Conservation (phyloP, 805 yeast genomes). For the Metschnikowia drakensbergensis region DNA sequence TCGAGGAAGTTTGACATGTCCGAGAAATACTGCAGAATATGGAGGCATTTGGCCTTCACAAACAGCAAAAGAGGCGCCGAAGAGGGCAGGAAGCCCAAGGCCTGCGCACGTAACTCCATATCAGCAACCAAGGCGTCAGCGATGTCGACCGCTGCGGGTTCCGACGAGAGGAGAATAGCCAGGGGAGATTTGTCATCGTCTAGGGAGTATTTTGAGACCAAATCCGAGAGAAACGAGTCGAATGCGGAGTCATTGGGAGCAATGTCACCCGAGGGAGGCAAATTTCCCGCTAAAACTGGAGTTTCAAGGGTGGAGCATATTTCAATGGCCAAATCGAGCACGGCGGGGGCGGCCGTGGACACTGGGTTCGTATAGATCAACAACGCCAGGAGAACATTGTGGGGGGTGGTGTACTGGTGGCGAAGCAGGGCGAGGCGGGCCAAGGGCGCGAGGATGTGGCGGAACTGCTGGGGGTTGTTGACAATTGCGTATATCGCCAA, state of each 20-base stretch:
- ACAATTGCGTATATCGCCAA: slow-evolving; percentile 6
- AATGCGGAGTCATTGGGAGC: not conserved
- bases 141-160: not conserved
- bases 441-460: slow-evolving; percentile 5
- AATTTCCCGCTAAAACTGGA: not conserved
- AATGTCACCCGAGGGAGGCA: too few species aligned
- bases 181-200: not conserved
- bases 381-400: slow-evolving; percentile 10
- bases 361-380: slow-evolving; percentile 13
- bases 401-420: slow-evolving; percentile 6
- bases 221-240: not conserved
- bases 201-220: not conserved
- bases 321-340: not conserved
- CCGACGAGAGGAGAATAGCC: not conserved
- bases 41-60: slow-evolving; percentile 14
- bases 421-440: slow-evolving; percentile 3
- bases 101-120: not conserved
- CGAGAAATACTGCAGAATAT: slow-evolving; percentile 12
- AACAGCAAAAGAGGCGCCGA: slow-evolving; percentile 5
- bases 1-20: slow-evolving; percentile 14
- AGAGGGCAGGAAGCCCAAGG: not conserved
- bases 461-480: slow-evolving; percentile 5
- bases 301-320: not conserved
- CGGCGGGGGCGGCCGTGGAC: not conserved
- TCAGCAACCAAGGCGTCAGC: not conserved